These are phyloP conservation scores for Kurtzmaniella quercitrusa DNA, from an alignment of 1,139 yeast genomes.

Conservation along the genomic window DNA sequence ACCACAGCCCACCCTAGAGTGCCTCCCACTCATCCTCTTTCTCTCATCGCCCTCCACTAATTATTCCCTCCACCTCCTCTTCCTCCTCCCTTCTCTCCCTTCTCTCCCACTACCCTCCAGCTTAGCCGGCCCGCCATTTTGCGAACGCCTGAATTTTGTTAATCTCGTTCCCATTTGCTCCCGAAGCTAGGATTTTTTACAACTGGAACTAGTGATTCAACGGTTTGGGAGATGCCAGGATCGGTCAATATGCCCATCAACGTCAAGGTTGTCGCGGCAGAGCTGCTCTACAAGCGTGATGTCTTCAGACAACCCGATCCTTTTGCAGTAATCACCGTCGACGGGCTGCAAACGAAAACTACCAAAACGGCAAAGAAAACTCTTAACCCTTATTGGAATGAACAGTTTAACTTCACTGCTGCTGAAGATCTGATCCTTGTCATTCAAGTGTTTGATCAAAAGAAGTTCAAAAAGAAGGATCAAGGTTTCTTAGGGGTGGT, in stretches of 20 bases:
- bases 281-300: constrained; percentile 90
- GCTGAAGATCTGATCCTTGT: constrained; percentile 84
- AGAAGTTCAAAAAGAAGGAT: constrained; percentile 95
- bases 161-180: not conserved
- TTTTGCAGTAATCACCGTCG: constrained; percentile 94
- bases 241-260: constrained; percentile 38
- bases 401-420: constrained; percentile 73
- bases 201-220: not conserved
- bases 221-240: constrained; percentile 8
- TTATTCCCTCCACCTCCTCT: not conserved
- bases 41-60: not conserved
- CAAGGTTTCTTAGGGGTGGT: constrained; percentile 99
- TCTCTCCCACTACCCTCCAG: not conserved
- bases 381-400: constrained; percentile 97
- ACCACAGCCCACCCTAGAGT: too few species aligned
- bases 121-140: not conserved
- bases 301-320: constrained; percentile 96
- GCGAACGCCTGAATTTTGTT: not conserved
- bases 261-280: constrained; percentile 91
- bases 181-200: not conserved
- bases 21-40: too few species aligned
- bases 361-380: constrained; percentile 93
- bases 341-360: constrained; percentile 93
- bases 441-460: constrained; percentile 93
- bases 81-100: not conserved